Conservation (phyloP, 2,329 filamentous ascomycete genomes). For the Penicillium occitanis region DNA sequence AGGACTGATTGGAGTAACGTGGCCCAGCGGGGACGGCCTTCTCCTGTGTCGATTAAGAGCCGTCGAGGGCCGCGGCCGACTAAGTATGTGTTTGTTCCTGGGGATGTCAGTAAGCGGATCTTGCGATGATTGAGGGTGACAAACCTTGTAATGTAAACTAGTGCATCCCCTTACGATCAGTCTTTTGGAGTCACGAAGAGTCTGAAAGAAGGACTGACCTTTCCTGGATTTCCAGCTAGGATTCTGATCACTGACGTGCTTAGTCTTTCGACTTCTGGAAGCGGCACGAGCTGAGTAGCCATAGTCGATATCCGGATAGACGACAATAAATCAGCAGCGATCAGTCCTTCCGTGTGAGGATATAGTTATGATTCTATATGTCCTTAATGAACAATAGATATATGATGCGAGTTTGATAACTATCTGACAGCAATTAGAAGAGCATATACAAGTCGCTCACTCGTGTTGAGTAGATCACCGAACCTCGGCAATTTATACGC, state of each 20-base stretch:
- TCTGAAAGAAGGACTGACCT: conserved; percentile 50
- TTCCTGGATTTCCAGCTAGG: conserved; percentile 85
- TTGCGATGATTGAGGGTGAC: conserved; percentile 9
- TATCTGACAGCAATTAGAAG: neutral
- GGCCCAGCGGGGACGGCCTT: conserved; percentile 75
- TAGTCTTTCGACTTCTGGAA: conserved; percentile 74
- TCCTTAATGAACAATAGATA: neutral
- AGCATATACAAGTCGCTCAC: too few relatives aligned
- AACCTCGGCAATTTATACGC: conserved; percentile 25
- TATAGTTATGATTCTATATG: neutral
- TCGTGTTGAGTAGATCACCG: neutral
- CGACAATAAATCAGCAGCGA: neutral
- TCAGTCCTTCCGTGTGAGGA: neutral
- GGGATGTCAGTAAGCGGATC: neutral
- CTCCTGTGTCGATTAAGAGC: conserved; percentile 85
- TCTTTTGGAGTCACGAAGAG: neutral
- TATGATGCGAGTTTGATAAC: neutral
- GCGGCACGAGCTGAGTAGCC: conserved; percentile 60
- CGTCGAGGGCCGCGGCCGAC: conserved; percentile 71
- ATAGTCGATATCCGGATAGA: conserved; percentile 41
- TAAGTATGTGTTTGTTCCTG: conserved; percentile 91
- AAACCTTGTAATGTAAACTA: conserved; percentile 61
- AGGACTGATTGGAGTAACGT: conserved; percentile 64
- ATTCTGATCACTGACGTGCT: conserved; percentile 78
- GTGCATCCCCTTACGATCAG: neutral